Base-by-base conservation (phyloP, 768 basidiomycete genomes). In the Coprinellus aureogranulatus region DNA sequence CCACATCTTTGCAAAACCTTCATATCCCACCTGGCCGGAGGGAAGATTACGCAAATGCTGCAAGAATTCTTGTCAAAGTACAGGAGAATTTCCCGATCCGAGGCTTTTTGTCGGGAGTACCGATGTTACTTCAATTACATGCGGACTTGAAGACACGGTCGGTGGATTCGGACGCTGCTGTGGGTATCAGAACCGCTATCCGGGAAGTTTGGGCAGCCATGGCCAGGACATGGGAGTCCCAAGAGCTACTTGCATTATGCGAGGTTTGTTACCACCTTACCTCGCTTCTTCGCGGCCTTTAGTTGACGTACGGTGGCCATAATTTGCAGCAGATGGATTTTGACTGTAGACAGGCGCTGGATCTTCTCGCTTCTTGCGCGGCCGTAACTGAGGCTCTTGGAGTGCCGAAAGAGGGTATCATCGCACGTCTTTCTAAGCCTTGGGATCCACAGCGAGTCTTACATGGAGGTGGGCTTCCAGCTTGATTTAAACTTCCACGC, bases 41-140 rank as follows among this genome's bases (percentile, higher is more conserved):
- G 16, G 84, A 85, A 37, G 94, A 96, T 64, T 92, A 91, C 67
- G 77, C 83, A 9, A 83, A 86, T 64, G 81, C 93, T 30, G 74
- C 89, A 41, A 78, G 82, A 44, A 79, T 94, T 28, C 78, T 96
- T 37, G 78, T 75, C 4, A 80, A 82, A 2, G 77, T 91, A 26
- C 87, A 92, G 50, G 77, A 87, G 60, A 79, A 87, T 50, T 69
- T 91, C n/a, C 93, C 94, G 1, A 72, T 88, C 26, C 83, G 88
- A 41, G 89, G 86, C 2, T 64, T 96, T 40, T 72, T 94, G 18
- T 84, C 86, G 2, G 90, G 92, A 22, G 72, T 92, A 31, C 94
- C 94, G 4, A 94, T 97, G 91, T 70, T 97, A 26, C 67, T 92
- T n/a, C 86, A 90, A 1, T 69, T 96, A 50, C 83, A 90, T 26